These are phyloP conservation scores for Termitomyces sp. DNA, from an alignment of 768 basidiomycete genomes.

Conservation along the genomic window DNA sequence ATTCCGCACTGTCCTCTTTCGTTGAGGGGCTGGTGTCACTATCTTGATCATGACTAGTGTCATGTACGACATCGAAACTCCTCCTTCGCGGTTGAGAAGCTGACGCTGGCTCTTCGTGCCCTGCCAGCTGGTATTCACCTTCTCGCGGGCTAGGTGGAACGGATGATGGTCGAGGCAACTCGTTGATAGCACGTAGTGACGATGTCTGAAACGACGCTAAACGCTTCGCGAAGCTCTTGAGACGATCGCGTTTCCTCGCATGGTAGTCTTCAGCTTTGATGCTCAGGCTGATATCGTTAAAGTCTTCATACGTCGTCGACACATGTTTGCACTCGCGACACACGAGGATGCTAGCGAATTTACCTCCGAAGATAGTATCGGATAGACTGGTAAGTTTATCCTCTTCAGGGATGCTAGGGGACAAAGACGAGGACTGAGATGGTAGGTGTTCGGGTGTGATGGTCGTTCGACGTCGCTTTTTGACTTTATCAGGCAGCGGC, in stretches of 20 bases:
- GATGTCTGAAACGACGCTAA: conserved; percentile 36
- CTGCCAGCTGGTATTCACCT: conserved; percentile 21
- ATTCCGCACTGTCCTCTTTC: conserved; percentile 21
- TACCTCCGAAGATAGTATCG: conserved; percentile 89
- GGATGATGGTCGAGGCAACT: conserved; percentile 48
- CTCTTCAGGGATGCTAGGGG: conserved; percentile 27
- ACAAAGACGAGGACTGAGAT: conserved; percentile 8
- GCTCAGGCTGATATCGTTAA: conserved; percentile 88
- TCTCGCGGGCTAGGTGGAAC: conserved; percentile 41
- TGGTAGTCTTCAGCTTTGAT: conserved; percentile 81
- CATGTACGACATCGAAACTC: conserved; percentile 36
- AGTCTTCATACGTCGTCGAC: conserved; percentile 90
- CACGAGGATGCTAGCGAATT: conserved; percentile 85
- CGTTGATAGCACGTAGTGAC: conserved; percentile 12
- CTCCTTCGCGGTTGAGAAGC: conserved; percentile 33
- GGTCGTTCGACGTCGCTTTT: conserved; percentile 35
- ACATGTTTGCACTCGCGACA: conserved; percentile 94
- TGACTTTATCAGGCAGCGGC: conserved; percentile 32
- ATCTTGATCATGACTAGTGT: conserved; percentile 10
- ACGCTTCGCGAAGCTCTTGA: conserved; percentile 69
- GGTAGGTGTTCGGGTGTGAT: conserved; percentile 19
- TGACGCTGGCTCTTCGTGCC: conserved; percentile 30
- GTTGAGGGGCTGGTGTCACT: conserved; percentile 8
- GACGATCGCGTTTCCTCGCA: conserved; percentile 69
- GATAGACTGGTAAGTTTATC: conserved; percentile 64